Percentiles rank a stretch among this genome's conserved stretches.
Evolutionary conservation across 768 basidiomycete genomes (phyloP).

Genomic region (Collybiopsis luxurians): DNA sequence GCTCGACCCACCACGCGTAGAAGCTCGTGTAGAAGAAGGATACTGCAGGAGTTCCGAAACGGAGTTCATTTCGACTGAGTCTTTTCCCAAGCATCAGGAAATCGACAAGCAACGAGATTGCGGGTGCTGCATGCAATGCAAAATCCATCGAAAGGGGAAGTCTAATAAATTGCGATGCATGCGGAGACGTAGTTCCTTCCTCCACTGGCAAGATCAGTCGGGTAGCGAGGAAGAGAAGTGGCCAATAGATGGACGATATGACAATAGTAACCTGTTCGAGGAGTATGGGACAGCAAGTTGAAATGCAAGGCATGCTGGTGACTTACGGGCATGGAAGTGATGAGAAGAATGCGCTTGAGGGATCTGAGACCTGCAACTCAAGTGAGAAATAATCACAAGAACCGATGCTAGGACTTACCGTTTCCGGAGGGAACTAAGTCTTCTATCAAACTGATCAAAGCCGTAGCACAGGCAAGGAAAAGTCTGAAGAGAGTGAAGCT

Average conservation of each 20-base stretch:
- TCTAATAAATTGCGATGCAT: conserved; percentile 23
- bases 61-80: conserved; percentile 35
- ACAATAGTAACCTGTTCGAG: conserved; percentile 20
- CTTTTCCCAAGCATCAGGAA: conserved; percentile 66
- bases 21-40: conserved; percentile 30
- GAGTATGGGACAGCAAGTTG: neutral
- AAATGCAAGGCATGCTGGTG: neutral
- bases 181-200: conserved; percentile 24
- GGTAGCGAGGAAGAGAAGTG: conserved; percentile 53
- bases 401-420: conserved; percentile 25
- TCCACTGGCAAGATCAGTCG: conserved; percentile 47
- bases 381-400: neutral
- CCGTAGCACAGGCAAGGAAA: conserved; percentile 31
- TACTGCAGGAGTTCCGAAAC: conserved; percentile 26
- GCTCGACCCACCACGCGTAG: conserved; percentile 69
- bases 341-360: conserved; percentile 55
- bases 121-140: conserved; percentile 64
- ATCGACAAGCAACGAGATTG: conserved; percentile 55
- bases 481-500: conserved; percentile 24
- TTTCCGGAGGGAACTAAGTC: conserved; percentile 29
- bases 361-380: conserved; percentile 30
- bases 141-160: conserved; percentile 59
- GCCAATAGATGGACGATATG: conserved; percentile 64
- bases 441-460: conserved; percentile 29
- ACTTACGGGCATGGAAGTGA: conserved; percentile 66